Conservation (phyloP, 2,329 filamentous ascomycete genomes). For the Epichloe amarillans region DNA sequence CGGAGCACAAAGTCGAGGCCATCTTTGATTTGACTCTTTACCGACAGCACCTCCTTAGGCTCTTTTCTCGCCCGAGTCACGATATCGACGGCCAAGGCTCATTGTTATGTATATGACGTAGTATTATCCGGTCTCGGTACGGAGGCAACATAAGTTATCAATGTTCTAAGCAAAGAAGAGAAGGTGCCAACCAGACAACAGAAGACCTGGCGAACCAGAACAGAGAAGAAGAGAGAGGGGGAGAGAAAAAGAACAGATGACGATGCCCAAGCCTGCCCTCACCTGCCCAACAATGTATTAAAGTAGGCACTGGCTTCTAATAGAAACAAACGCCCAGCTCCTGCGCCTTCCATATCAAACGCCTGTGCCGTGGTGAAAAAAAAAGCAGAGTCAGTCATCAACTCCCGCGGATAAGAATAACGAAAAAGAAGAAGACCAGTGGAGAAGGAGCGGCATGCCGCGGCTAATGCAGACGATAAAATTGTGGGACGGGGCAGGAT, state of each 20-base stretch:
- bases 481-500: neutral
- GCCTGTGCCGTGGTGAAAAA: neutral
- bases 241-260: neutral
- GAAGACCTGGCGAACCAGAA: neutral
- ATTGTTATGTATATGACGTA: neutral
- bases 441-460: too few relatives aligned
- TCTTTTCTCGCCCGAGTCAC: too few relatives aligned
- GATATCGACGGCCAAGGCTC: neutral
- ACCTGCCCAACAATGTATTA: neutral
- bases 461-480: too few relatives aligned
- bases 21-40: too few relatives aligned
- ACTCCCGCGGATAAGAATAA: neutral
- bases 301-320: neutral
- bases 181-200: neutral
- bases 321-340: neutral
- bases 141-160: neutral
- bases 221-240: too few relatives aligned
- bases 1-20: neutral
- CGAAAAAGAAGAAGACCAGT: neutral
- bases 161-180: neutral
- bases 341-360: neutral
- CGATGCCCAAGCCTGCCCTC: neutral
- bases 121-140: neutral
- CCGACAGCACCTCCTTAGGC: too few relatives aligned
- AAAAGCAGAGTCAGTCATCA: neutral